These are phyloP conservation scores for Hymenoscyphus occultus DNA, from an alignment of 2,329 filamentous ascomycete genomes.

Conservation along the genomic window DNA sequence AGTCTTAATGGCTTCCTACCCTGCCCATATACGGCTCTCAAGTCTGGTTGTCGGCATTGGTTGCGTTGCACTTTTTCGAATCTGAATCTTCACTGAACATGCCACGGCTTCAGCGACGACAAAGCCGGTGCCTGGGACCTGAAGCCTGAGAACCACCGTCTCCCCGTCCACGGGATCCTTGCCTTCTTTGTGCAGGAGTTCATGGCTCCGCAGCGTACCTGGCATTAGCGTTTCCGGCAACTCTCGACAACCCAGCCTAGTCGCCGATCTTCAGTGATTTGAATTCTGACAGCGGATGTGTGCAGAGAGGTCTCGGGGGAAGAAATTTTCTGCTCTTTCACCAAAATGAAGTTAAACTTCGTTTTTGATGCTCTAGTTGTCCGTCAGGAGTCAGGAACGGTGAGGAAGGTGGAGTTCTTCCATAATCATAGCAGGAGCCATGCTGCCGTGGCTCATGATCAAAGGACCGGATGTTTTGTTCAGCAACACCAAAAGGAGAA, in stretches of 20 bases:
- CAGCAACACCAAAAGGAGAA: neutral
- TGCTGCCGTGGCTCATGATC: neutral
- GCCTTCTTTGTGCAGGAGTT: constrained; percentile 12
- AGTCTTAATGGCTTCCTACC: neutral
- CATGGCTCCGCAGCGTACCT: constrained; percentile 23
- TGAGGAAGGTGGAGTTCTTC: neutral
- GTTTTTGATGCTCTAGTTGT: neutral
- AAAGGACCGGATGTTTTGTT: neutral
- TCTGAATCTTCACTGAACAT: neutral
- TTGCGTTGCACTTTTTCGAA: constrained; percentile 3
- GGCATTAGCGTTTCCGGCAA: constrained; percentile 21
- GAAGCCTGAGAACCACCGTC: neutral
- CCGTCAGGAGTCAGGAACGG: neutral
- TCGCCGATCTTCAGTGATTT: constrained; percentile 13
- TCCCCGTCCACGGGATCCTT: neutral
- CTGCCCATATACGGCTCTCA: neutral
- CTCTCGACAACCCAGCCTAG: constrained; percentile 4
- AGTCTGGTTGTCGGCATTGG: constrained; percentile 3
- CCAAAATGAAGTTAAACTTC: neutral
- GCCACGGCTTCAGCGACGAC: constrained; percentile 18
- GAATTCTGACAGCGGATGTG: constrained; percentile 21
- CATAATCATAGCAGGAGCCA: neutral
- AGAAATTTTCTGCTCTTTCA: constrained; percentile 6
- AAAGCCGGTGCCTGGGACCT: constrained; percentile 15
- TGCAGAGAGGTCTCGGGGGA: constrained; percentile 15